phyloP scores from a whole-genome alignment of 2,329 filamentous ascomycete genomes.

The Myriosclerotinia duriaeana region DNA sequence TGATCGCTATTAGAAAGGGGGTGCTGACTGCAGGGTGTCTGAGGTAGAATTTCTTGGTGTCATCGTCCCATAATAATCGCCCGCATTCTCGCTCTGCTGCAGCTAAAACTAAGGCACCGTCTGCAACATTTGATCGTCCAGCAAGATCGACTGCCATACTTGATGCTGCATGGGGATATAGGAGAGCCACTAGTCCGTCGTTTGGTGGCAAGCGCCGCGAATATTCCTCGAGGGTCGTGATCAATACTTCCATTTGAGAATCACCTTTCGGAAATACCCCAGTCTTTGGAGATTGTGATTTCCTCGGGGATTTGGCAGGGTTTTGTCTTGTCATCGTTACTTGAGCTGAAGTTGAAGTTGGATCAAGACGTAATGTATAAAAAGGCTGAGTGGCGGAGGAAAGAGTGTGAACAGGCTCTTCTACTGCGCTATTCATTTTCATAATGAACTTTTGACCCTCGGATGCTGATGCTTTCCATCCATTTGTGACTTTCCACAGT shows the following conservation, averaged over 20 bases:
- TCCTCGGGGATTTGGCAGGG: conserved; percentile 51
- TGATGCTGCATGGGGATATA: conserved; percentile 66
- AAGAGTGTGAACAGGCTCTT: conserved; percentile 66
- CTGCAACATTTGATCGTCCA: conserved; percentile 46
- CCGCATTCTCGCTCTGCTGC: conserved; percentile 69
- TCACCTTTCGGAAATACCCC: conserved; percentile 32
- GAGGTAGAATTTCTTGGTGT: conserved; percentile 59
- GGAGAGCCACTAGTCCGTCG: conserved; percentile 64
- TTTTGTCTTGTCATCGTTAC: conserved; percentile 60
- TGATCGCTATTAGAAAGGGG: conserved; percentile 60
- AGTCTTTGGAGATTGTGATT: conserved; percentile 30
- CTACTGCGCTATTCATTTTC: conserved; percentile 54
- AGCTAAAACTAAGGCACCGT: conserved; percentile 57
- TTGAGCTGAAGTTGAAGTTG: conserved; percentile 62
- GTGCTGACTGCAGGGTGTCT: conserved; percentile 62
- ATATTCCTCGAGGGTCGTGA: conserved; percentile 58
- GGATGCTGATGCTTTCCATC: conserved; percentile 61
- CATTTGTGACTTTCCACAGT: conserved; percentile 69
- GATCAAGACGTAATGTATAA: conserved; percentile 64
- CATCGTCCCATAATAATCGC: conserved; percentile 69
- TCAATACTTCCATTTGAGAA: conserved; percentile 49
- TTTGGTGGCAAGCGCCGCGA: conserved; percentile 54
- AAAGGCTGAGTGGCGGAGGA: conserved; percentile 63
- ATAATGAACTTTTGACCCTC: conserved; percentile 62
- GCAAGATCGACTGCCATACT: conserved; percentile 57